Evolutionary conservation across 1,284 basidiomycete species (phyloP), one percentile per base, ranked within the genome.

Genomic region (Cryptococcus amylolentus): DNA sequence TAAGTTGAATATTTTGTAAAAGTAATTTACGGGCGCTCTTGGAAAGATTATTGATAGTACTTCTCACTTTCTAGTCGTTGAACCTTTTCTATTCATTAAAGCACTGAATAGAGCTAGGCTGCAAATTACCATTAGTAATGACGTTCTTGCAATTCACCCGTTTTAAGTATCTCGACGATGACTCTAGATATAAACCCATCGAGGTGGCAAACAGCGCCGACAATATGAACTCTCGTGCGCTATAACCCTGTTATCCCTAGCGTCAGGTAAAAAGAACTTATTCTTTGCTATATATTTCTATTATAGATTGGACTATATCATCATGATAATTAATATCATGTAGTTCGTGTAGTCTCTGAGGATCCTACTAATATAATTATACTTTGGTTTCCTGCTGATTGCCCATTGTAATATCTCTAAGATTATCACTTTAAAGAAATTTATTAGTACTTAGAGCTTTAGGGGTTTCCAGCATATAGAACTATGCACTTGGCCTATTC

Each of bases 201-300:
- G 51, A 58, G 56, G 56, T 58, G 54, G 56, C 56, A 58, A 58
- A 58, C 56, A 54, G 48, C 48, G 45, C 56, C 20, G 56, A 48
- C 46, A 58, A 53, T 59, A 53, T 54, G 52, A 43, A 56, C 51
- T 59, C 52, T 59, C 37, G 38, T 43, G 48, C 46, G 46, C 55
- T 52, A 50, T 64, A 49, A 53, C 49, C 49, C 26, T 58, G 52
- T 61, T 57, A 59, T 57, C 47, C 45, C 51, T 56, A 56, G 54
- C 55, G 56, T 55, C 23, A 44, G 23, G 10, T 44, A 23, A n/a
- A 44, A 44, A 45, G 20, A 16, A n/a, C 18, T 44, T 44, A 44
- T n/a, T 44, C 23, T 44, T 44, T 44, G 43, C 43, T 44, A 44
- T 44, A 44, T 41, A 26, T 45, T 46, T 41, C 42, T 41, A 41